Evolutionary conservation across 2,329 filamentous ascomycete genomes (phyloP), one percentile per base, ranked within the genome.

Genomic region (Fusarium cyanostomum): DNA sequence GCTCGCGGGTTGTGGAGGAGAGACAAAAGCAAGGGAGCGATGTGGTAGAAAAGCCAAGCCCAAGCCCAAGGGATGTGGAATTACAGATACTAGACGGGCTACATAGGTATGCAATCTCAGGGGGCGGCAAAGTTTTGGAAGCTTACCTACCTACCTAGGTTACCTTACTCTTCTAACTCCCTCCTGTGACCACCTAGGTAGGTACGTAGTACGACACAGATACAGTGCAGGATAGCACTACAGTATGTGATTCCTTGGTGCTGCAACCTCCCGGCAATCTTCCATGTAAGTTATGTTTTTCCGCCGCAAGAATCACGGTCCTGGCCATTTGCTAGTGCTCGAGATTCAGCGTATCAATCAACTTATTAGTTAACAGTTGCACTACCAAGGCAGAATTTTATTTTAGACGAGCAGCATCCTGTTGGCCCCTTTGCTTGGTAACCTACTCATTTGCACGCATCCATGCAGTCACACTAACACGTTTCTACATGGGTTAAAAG

Each of bases 21-120:
- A 61, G 26, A 52, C 55, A 60, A 34, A 37, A 46, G 34, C 16
- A 37, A 65, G 57, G 62, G 54, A 55, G 58, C 24, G 33, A 27
- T 45, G 42, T n/a, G 27, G 33, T 30, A 43, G 24, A 24, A 27
- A 48, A 16, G 31, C 24, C 34, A 38, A 35, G 37, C 9, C 31
- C 18, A 31, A 53, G 35, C 52, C n/a, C 16, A 39, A 38, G 30
- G 50, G 34, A 52, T 34, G 43, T 28, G 24, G 39, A n/a, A 30
- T 21, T 21, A 21, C 21, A 21, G 21, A 21, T 21, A 21, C n/a
- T n/a, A n/a, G n/a, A n/a, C n/a, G n/a, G n/a, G n/a, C 21, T 21
- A 16, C 48, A 50, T 58, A 35, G 27, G 48, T 44, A 55, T 55
- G 48, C 58, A 55, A 16, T 30, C 46, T 52, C 35, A 56, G 53